A percentile compares a stretch with the other conserved stretches of the same genome.
Evolutionary conservation across 225 moss, liverwort and hornwort genomes (phyloP).

Genomic region (Polytrichum commune): DNA sequence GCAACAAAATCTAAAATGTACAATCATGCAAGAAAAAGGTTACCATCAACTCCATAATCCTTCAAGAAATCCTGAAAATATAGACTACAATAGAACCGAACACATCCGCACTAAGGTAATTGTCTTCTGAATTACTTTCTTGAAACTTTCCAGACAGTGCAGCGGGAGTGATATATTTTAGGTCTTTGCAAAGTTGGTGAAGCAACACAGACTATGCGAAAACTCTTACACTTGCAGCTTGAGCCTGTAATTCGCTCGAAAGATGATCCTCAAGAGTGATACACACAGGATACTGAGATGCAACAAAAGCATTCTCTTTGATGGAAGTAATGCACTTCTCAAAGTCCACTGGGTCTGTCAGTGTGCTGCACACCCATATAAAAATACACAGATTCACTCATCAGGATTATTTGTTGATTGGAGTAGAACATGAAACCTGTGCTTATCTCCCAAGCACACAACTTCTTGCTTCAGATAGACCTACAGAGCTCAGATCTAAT

Average conservation of each 20-base stretch:
- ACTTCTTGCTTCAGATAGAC: too few relatives aligned
- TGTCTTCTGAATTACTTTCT: not conserved
- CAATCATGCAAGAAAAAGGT: too few relatives aligned
- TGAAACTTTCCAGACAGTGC: too few relatives aligned
- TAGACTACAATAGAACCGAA: not conserved
- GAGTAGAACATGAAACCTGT: too few relatives aligned
- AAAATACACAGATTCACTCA: not conserved
- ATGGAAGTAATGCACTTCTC: slow-evolving; percentile 67
- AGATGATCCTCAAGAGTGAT: slow-evolving; percentile 94
- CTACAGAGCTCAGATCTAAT: too few relatives aligned
- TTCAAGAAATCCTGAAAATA: too few relatives aligned
- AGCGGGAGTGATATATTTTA: too few relatives aligned
- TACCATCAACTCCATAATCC: too few relatives aligned
- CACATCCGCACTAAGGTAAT: not conserved
- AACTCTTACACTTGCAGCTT: slow-evolving; percentile 60
- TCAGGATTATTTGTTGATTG: too few relatives aligned
- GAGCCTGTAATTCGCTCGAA: slow-evolving; percentile 56
- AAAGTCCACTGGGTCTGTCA: slow-evolving; percentile 76
- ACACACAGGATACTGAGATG: slow-evolving; percentile 80
- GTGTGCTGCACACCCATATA: slow-evolving; percentile 46
- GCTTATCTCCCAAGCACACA: too few relatives aligned
- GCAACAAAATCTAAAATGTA: slow-evolving; percentile 40
- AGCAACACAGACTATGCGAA: too few relatives aligned
- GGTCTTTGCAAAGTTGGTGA: too few relatives aligned
- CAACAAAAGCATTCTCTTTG: slow-evolving; percentile 66